Evolutionary conservation across 2,329 filamentous ascomycete species (phyloP), one percentile per base, ranked within the genome.

Genomic region (Didymella exigua): DNA sequence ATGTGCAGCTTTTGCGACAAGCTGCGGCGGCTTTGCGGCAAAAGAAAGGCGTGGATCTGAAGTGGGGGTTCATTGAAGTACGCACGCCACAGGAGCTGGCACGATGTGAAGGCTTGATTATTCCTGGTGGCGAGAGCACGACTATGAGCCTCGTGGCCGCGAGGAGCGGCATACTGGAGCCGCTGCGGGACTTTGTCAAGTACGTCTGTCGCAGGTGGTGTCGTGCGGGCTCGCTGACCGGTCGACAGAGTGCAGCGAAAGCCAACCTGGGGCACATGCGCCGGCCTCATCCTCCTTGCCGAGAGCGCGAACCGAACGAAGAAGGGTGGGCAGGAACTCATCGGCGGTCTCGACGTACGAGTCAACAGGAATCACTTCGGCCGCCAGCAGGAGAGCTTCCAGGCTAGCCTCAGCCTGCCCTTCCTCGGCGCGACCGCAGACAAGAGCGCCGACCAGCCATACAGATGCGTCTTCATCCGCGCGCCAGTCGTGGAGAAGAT

Each of bases 291-390:
- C 65, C 80, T 98, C 43, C 86, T 99, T 44, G 89, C 92, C 2
- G 90, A 96, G 69, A 87, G 89, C 54, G 93, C 92, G 44, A 96
- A 93, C 73, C 85, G 88, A 59, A 92, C 90, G 31, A 98, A 97
- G 74, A 87, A 89, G 68, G 92, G 91, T 37, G 93, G 93, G 0
- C 95, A 98, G 75, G 91, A 96, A 56, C 83, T 98, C 49, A 91
- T 99, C 59, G 95, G 95, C 13, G 95, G 95, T 2, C 82, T 99
- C 31, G 88, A 92, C 69, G 93, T 99, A 30, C 83, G 91, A 40
- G 93, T 98, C 27, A 92, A 96, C 70, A 84, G 95, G 41, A 99
- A 98, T 71, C 91, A 97, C 75, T 99, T 97, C 70, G 95, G 95
- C 3, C 85, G 93, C 49, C 95, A 99, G 76, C 88, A 89, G 13